Conservation (phyloP, 179 eudicot genomes). For the Silene coronaria region DNA sequence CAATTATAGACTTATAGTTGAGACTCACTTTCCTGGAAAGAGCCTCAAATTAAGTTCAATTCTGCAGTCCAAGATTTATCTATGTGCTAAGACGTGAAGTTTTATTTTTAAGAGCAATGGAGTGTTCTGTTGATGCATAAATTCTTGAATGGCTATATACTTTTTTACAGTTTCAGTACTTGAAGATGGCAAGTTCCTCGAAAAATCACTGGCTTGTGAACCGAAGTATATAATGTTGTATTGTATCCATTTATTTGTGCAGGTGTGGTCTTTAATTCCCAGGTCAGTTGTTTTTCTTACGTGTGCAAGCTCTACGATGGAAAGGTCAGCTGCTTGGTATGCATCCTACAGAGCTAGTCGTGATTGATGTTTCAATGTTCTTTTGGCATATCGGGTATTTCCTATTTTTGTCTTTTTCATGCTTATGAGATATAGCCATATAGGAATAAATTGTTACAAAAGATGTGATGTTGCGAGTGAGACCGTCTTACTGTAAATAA, state of each 20-base stretch:
- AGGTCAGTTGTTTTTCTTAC: not conserved
- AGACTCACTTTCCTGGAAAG: not conserved
- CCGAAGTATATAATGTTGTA: not conserved
- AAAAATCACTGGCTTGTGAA: not conserved
- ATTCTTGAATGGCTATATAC: not conserved
- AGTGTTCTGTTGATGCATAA: not conserved
- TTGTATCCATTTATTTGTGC: not conserved
- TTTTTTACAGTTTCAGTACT: not conserved
- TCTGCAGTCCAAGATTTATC: not conserved
- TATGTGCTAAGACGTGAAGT: not conserved
- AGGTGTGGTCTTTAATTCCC: not conserved
- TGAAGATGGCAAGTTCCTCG: not conserved
- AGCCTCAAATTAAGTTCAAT: too few relatives aligned
- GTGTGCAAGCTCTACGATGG: too few relatives aligned
- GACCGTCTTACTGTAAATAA: too few relatives aligned
- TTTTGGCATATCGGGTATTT: not conserved
- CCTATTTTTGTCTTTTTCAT: not conserved
- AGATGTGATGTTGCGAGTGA: too few relatives aligned
- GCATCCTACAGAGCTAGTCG: not conserved
- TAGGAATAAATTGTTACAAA: too few relatives aligned
- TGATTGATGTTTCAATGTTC: not conserved
- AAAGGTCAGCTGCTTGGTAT: not conserved
- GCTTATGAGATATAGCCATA: too few relatives aligned
- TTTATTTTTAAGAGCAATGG: not conserved
- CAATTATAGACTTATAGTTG: not conserved